Base-by-base conservation (phyloP, 2,329 filamentous ascomycete genomes). In the Penicillium vulpinum region DNA sequence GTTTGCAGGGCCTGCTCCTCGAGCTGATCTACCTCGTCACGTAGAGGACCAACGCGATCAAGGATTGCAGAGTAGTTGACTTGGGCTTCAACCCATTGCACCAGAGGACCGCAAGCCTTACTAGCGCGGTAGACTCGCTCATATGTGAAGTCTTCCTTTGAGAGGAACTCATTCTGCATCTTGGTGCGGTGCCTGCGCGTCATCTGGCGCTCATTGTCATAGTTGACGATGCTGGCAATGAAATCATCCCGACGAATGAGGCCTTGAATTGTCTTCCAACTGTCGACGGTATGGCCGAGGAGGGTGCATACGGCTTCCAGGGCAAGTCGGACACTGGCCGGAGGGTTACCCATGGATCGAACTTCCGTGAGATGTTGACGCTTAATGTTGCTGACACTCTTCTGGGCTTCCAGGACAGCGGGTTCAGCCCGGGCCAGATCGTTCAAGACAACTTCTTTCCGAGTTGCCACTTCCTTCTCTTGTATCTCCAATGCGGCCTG, bases 311-410 rank as follows among this genome's bases (percentile, higher is more conserved):
- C 95, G n/a, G 94, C 91, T 72, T 97, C 93, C 56, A 99, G 83
- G 2, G 94, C 91, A 66, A 97, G 85, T 70, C 91, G 88, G 66
- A 99, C 95, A 81, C 92, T 91, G 65, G 87, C 83, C 9, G 94
- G 94, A 7, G 94, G 94, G 68, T 91, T 95, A 64, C 88, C 87
- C 94, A 99, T 97, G 63, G 93, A 96, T 71, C 94, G 87, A 49
- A 99, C 93, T 86, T 99, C 94, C 13, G 92, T 97, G 63, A 99
- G 83, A 75, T 99, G 94, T 73, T 96, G 92, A 71, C 90, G 87
- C 81, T 97, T 99, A 80, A 99, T 99, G 80, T 95, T 97, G 80
- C 90, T 94, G 75, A 99, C 95, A 77, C 92, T 97, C 73, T 92
- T 91, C 79, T 94, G 91, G 47, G 94, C 94, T 75, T 96, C 92